Conservation (phyloP, 2,329 filamentous ascomycete species). For the Colletotrichum ledebouriae region DNA sequence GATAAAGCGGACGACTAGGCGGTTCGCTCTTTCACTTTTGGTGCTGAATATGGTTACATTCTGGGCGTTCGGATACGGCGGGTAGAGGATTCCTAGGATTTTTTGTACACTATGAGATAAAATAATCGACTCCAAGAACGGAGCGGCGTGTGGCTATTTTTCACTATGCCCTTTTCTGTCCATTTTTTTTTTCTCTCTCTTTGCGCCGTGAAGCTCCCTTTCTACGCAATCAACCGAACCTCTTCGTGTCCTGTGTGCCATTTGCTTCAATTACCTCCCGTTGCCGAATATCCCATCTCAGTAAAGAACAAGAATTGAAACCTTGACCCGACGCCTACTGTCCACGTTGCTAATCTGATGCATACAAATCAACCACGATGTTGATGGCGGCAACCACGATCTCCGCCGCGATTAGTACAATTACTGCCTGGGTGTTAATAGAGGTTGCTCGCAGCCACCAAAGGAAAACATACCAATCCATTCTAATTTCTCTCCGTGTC, state of each 20-base stretch:
- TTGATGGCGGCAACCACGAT: constrained; percentile 94
- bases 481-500: constrained; percentile 89
- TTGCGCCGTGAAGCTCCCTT: constrained; percentile 34
- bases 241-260: constrained; percentile 35
- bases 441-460: constrained; percentile 1
- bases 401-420: constrained; percentile 94
- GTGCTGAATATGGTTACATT: background rate
- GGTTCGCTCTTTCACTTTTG: too few species aligned
- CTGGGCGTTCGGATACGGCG: constrained; percentile 35
- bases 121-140: constrained; percentile 17
- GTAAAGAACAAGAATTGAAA: background rate
- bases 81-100: constrained; percentile 30
- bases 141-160: constrained; percentile 8
- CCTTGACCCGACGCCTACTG: constrained; percentile 9
- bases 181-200: background rate
- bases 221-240: constrained; percentile 32
- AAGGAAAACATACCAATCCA: constrained; percentile 80
- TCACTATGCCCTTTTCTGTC: background rate
- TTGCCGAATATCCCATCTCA: constrained; percentile 18
- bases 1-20: constrained; percentile 38
- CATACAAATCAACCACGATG: constrained; percentile 94
- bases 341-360: constrained; percentile 50
- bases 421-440: constrained; percentile 70
- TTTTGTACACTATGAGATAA: constrained; percentile 35
- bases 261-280: constrained; percentile 20